Conservation (phyloP, 202 grass and related monocot genomes). For the Sporobolus alterniflorus region DNA sequence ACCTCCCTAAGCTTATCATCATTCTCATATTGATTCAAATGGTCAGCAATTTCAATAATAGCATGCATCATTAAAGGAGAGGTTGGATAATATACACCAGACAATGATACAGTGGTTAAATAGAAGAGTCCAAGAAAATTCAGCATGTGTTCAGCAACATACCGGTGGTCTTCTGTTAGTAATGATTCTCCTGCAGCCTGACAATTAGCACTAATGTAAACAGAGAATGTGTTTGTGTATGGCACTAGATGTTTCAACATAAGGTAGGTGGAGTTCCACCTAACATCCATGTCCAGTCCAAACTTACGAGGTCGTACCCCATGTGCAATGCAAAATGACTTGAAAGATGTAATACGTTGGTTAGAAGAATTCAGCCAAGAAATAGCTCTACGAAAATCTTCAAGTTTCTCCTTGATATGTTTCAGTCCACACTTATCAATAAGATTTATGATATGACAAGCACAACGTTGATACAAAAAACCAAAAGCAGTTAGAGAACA, state of each 20-base stretch:
- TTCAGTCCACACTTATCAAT: neutral
- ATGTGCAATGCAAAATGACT: too few species aligned
- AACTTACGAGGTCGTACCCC: neutral
- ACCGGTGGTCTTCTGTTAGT: too few species aligned
- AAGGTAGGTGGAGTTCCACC: neutral
- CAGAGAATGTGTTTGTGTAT: neutral
- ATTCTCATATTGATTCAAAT: too few species aligned
- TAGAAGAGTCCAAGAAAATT: too few species aligned
- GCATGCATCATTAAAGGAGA: too few species aligned
- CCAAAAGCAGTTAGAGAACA: neutral
- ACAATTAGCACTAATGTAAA: neutral
- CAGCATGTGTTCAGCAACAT: too few species aligned
- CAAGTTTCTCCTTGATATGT: neutral
- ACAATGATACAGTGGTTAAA: too few species aligned
- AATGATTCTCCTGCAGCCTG: too few species aligned
- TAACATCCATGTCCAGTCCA: neutral
- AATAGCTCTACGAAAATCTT: neutral
- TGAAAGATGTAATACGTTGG: neutral
- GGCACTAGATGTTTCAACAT: neutral
- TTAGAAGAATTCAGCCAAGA: neutral
- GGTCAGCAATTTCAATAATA: too few species aligned
- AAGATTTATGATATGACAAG: neutral
- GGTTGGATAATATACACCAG: too few species aligned
- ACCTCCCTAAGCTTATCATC: too few species aligned
- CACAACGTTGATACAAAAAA: neutral